Percentiles rank a stretch among this genome's conserved stretches.
Evolutionary conservation across 257 asterid genomes (phyloP).

Genomic region (Solanum dulcamara): DNA sequence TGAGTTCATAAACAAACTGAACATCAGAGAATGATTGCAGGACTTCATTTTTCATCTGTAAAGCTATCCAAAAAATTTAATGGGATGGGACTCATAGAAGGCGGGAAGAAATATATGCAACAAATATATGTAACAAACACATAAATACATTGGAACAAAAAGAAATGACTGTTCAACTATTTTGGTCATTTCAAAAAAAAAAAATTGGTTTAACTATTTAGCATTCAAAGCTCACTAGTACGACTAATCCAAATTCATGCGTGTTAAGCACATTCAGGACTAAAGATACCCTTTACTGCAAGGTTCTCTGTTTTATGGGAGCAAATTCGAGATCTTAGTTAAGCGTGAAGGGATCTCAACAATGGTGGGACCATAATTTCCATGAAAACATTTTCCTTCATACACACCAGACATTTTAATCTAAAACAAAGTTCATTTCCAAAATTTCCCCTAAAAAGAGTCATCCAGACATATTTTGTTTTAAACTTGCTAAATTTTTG

Average conservation of each 20-base stretch:
- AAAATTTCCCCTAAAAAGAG: neutral
- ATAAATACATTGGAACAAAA: neutral
- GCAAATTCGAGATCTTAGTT: neutral
- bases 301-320: neutral
- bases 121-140: neutral
- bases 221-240: neutral
- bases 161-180: neutral
- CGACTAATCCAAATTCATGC: neutral
- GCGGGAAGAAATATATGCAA: neutral
- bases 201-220: neutral
- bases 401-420: neutral
- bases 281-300: neutral
- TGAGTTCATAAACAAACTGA: constrained; percentile 13
- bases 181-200: too few relatives aligned
- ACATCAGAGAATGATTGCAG: neutral
- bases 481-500: neutral
- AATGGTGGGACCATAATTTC: neutral
- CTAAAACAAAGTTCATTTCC: neutral
- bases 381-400: neutral
- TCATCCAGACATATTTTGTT: neutral
- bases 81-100: neutral
- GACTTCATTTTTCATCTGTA: neutral
- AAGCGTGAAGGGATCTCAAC: neutral
- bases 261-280: neutral
- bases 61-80: neutral